Conservation (phyloP, 2,329 filamentous ascomycete genomes). For the Ilyonectria robusta region DNA sequence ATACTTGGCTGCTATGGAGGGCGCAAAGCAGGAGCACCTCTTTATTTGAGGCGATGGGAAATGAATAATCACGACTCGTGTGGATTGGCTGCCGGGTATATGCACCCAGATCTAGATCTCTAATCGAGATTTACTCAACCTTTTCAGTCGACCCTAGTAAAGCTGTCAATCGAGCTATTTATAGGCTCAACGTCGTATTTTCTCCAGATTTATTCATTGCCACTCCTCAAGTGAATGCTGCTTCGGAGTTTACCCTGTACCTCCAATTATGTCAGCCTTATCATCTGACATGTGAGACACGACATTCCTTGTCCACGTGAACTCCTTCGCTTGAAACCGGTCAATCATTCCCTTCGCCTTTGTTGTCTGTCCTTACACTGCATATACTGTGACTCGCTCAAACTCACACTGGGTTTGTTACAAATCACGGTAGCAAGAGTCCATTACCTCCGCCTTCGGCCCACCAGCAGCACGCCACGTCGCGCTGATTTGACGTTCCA, state of each 20-base stretch:
- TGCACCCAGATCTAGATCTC: background rate
- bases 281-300: too few relatives aligned
- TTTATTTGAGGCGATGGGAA: background rate
- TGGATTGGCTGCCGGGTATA: background rate
- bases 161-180: background rate
- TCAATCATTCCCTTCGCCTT: background rate
- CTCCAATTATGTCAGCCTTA: too few relatives aligned
- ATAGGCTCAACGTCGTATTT: background rate
- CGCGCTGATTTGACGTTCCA: conserved; percentile 40
- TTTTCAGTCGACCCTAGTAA: background rate
- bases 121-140: background rate
- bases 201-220: background rate
- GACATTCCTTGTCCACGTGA: too few relatives aligned
- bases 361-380: background rate
- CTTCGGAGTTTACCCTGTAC: background rate
- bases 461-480: conserved; percentile 35
- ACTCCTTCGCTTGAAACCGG: too few relatives aligned
- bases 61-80: background rate
- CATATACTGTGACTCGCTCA: background rate
- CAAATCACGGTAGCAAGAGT: too few relatives aligned
- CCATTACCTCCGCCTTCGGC: conserved; percentile 27
- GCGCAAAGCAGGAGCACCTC: conserved; percentile 62
- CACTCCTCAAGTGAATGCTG: background rate
- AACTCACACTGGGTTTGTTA: background rate
- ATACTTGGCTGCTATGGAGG: conserved; percentile 59